Evolutionary conservation across 306 rosid species (phyloP), one percentile per base, ranked within the genome.

Genomic region (cucumber (Cucumis sativus)): DNA sequence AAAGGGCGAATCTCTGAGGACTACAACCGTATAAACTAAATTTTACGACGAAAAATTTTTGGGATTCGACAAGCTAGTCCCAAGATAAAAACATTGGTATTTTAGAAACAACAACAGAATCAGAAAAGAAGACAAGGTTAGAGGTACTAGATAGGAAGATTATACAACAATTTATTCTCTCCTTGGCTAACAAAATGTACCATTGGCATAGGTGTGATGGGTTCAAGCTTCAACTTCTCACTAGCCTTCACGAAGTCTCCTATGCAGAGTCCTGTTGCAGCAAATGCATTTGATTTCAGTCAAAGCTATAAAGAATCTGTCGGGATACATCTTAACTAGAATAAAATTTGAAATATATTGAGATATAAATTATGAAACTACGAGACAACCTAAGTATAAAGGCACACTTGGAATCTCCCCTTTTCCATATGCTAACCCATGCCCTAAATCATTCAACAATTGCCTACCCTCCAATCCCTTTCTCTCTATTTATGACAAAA

Each of bases 111-210:
- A 7, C 77, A 54, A 17, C 30, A 33, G 63, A 51, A 72, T 30
- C 28, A 68, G n/a, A 6, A 14, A 54, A 45, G 43, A 55, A 84
- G 21, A 73, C 63, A 51, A 30, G 47, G 77, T 73, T 73, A 52
- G 77, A 30, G 77, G 77, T 52, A 73, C 43, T 8, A 52, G 62
- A 73, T 28, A 54, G 63, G 63, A 73, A 73, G 63, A 73, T 73
- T 73, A 52, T 73, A 73, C 63, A 52, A 72, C 43, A 30, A 33
- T 30, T 54, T 73, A 30, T 73, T 73, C 77, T 52, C 49, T 73
- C 77, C 40, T 73, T 35, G 63, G 56, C 77, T 73, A 73, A 73
- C 77, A 73, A 73, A 52, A 51, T 73, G 77, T 73, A 52, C 45
- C 77, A 73, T 73, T 73, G 62, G 18, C 77, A 30, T 52, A 16